Conservation (phyloP, 495 filamentous ascomycete genomes). For the Xylaria flabelliformis region DNA sequence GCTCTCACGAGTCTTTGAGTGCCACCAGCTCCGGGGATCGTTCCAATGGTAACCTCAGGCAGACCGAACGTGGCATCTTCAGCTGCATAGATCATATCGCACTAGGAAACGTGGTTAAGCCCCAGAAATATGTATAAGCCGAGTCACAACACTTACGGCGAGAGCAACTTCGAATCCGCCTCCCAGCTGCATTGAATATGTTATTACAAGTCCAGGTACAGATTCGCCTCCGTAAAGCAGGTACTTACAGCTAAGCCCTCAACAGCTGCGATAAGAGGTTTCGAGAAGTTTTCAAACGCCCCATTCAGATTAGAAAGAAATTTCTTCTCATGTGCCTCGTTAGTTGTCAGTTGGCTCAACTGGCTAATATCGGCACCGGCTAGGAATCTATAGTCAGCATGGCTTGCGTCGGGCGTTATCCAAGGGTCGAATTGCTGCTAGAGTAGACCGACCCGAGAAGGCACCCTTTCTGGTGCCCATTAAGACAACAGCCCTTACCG, state of each 20-base stretch:
- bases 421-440: slow-evolving; percentile 5
- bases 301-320: slow-evolving; percentile 47
- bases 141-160: slow-evolving; percentile 31
- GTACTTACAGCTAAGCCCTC: slow-evolving; percentile 42
- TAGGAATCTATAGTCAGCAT: slow-evolving; percentile 26
- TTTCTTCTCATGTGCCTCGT: slow-evolving; percentile 35
- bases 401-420: background rate
- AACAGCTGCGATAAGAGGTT: slow-evolving; percentile 46
- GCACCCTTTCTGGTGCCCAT: slow-evolving; percentile 41
- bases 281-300: slow-evolving; percentile 39
- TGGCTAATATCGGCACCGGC: slow-evolving; percentile 51
- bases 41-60: slow-evolving; percentile 52
- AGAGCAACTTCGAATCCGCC: slow-evolving; percentile 48
- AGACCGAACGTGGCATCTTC: slow-evolving; percentile 46
- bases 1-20: slow-evolving; percentile 49
- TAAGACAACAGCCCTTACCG: slow-evolving; percentile 43
- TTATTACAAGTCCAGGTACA: background rate
- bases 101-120: slow-evolving; percentile 26
- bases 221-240: slow-evolving; percentile 7
- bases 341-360: slow-evolving; percentile 40
- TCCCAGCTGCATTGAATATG: slow-evolving; percentile 34
- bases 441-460: slow-evolving; percentile 43
- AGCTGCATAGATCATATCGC: slow-evolving; percentile 50
- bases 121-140: background rate
- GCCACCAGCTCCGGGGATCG: slow-evolving; percentile 52